Percentiles rank a stretch among this genome's conserved stretches.
phyloP scores from a whole-genome alignment of 1,284 basidiomycete species.

The Heterobasidion parviporum region DNA sequence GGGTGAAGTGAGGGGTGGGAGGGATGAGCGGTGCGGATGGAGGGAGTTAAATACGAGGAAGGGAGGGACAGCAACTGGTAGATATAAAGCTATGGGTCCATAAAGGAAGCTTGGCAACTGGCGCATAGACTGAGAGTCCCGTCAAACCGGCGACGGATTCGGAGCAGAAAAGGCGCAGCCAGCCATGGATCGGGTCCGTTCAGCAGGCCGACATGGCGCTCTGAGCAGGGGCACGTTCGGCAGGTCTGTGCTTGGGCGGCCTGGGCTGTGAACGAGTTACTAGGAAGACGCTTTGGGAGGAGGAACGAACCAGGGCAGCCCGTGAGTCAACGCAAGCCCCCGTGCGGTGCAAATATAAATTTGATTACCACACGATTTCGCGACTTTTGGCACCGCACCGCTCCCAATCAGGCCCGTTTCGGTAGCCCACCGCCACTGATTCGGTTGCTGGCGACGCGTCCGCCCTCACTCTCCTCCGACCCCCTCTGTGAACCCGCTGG shows the following conservation, averaged over 20 bases:
- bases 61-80: neutral
- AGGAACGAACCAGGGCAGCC: no score
- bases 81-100: neutral
- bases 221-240: neutral
- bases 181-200: slow-evolving; percentile 1
- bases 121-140: neutral
- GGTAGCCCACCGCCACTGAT: neutral
- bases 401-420: neutral
- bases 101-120: neutral
- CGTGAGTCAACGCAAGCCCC: no score
- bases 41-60: neutral
- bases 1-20: neutral
- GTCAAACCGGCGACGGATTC: neutral
- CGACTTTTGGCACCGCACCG: neutral
- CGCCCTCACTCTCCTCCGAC: no score
- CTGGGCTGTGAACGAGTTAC: neutral
- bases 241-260: neutral
- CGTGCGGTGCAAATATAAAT: no score
- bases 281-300: neutral
- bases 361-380: neutral
- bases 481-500: no score
- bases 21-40: neutral
- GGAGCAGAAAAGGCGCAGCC: neutral
- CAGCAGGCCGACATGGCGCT: neutral
- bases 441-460: neutral